phyloP scores from a whole-genome alignment of 106 monocot genomes.

The Amphibolis antarctica region DNA sequence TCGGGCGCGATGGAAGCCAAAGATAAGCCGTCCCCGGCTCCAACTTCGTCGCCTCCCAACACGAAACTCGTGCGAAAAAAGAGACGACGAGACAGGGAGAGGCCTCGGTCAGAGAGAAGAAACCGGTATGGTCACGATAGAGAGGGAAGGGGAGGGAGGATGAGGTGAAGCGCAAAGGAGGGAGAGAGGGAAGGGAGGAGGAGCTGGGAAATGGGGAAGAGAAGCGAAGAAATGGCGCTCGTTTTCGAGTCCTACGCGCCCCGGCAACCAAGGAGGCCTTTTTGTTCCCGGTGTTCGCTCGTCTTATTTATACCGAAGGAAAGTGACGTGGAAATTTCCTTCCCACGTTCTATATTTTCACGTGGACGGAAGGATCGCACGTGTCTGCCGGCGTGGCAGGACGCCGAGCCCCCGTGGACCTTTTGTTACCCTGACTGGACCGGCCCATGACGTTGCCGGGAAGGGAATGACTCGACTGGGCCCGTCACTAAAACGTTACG shows the following conservation, averaged over 20 bases:
- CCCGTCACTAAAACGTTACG: too few species aligned
- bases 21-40: too few species aligned
- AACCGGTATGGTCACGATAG: background rate
- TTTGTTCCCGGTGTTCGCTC: background rate
- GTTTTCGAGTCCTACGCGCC: slow-evolving; percentile 3
- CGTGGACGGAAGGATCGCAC: too few species aligned
- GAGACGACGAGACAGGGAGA: background rate
- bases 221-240: slow-evolving; percentile 1
- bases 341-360: background rate
- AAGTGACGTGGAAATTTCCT: background rate
- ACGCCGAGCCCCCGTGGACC: too few species aligned
- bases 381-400: too few species aligned
- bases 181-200: background rate
- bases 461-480: too few species aligned
- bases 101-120: background rate
- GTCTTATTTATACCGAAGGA: too few species aligned
- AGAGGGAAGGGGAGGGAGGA: background rate
- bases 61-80: background rate
- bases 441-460: too few species aligned
- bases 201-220: background rate
- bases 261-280: background rate
- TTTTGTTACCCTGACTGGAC: too few species aligned
- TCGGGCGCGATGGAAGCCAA: too few species aligned
- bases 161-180: background rate
- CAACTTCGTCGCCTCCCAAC: background rate